A percentile compares a stretch with the other conserved stretches of the same genome.
Evolutionary conservation across 2,329 filamentous ascomycete genomes (phyloP).

Genomic region (Dactylellina haptotyla): DNA sequence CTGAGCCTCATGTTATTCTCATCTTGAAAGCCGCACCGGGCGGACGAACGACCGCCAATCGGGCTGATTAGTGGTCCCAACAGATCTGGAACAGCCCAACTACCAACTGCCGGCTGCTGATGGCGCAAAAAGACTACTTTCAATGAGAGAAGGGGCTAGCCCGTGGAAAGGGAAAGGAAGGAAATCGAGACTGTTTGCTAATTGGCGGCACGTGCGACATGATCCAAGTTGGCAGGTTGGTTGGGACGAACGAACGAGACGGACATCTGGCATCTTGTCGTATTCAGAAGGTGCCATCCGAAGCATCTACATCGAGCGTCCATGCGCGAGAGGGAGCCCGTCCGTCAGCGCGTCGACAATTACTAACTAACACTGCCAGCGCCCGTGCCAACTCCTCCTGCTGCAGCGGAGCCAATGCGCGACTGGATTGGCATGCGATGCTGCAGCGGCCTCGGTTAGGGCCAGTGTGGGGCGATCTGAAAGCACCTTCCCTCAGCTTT

Average conservation of each 20-base stretch:
- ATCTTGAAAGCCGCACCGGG: too few relatives aligned
- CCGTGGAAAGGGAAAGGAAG: too few relatives aligned
- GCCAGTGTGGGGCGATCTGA: not conserved
- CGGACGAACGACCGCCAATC: too few relatives aligned
- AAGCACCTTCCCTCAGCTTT: constrained; percentile 38
- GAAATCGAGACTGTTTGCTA: not conserved
- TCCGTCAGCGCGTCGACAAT: too few relatives aligned
- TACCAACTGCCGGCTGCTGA: not conserved
- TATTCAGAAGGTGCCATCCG: constrained; percentile 5
- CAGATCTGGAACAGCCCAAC: not conserved
- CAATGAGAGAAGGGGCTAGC: too few relatives aligned
- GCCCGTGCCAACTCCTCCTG: not conserved
- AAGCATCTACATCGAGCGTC: not conserved
- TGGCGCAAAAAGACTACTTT: too few relatives aligned
- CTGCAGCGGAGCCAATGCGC: not conserved
- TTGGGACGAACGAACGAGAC: too few relatives aligned
- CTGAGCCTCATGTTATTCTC: too few relatives aligned
- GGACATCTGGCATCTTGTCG: not conserved
- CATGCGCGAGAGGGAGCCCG: too few relatives aligned
- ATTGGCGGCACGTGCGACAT: constrained; percentile 12
- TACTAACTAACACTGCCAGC: too few relatives aligned
- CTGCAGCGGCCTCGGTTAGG: constrained; percentile 35
- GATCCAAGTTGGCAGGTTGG: not conserved
- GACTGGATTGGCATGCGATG: not conserved
- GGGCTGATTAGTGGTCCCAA: not conserved